Evolutionary conservation across 352 stramenopile genomes (phyloP).

Genomic region (Aphanomyces stellatus): DNA sequence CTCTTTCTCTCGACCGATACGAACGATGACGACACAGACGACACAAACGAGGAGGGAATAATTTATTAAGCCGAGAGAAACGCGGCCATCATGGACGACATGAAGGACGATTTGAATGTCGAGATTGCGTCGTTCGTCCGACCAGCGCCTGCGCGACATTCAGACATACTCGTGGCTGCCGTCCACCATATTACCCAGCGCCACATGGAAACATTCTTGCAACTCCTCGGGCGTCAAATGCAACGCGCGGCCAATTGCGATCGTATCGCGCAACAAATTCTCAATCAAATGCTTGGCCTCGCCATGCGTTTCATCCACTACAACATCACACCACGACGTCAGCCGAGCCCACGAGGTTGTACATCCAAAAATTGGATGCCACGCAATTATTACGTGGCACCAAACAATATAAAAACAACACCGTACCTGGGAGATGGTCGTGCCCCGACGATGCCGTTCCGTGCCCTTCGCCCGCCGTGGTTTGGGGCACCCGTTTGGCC

Average conservation of each 20-base stretch:
- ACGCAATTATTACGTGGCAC: too few relatives aligned
- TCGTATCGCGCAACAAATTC: slow-evolving; percentile 1
- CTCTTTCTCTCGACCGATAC: too few relatives aligned
- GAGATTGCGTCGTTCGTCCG: neutral
- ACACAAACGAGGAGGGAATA: neutral
- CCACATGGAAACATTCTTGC: neutral
- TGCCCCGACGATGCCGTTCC: too few relatives aligned
- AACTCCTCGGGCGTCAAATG: neutral
- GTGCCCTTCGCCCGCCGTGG: too few relatives aligned
- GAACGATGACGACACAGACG: too few relatives aligned
- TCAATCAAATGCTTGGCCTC: slow-evolving; percentile 4
- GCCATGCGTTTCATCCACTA: neutral
- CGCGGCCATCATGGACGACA: slow-evolving; percentile 2
- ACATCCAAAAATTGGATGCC: too few relatives aligned
- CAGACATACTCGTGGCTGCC: slow-evolving; percentile 6
- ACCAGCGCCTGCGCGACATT: neutral
- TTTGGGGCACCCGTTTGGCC: slow-evolving; percentile 30
- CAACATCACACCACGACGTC: neutral
- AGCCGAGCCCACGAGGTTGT: too few relatives aligned
- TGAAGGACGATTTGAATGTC: neutral
- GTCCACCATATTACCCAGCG: slow-evolving; percentile 12
- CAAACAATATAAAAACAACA: too few relatives aligned
- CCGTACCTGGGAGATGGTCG: too few relatives aligned
- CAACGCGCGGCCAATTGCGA: neutral
- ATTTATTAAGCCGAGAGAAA: neutral